These are phyloP conservation scores for Russula abietina DNA, from an alignment of 768 basidiomycete genomes.

Conservation along the genomic window DNA sequence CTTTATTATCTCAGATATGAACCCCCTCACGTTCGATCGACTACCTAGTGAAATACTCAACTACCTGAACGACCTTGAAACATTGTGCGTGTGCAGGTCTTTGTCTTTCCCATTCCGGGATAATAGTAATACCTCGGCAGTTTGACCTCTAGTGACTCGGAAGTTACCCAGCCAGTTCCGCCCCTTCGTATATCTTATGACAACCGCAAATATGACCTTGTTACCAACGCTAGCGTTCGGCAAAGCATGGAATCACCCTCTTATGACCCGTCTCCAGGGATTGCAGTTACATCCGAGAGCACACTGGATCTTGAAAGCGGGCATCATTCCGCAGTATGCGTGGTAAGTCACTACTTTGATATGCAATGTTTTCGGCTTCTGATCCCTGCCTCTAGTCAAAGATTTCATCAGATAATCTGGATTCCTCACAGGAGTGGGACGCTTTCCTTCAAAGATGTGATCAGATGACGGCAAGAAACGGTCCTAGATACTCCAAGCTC, in stretches of 20 bases:
- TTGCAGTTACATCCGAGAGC: constrained; percentile 40
- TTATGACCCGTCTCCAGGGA: constrained; percentile 13
- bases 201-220: constrained; percentile 41
- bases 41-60: constrained; percentile 39
- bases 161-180: constrained; percentile 39
- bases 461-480: constrained; percentile 30
- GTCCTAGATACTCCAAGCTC: constrained; percentile 7
- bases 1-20: constrained; percentile 38
- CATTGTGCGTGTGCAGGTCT: constrained; percentile 37
- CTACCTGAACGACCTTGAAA: constrained; percentile 38
- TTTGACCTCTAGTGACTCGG: constrained; percentile 30
- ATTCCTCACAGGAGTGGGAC: constrained; percentile 41
- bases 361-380: background rate
- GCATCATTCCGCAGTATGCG: constrained; percentile 45
- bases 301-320: constrained; percentile 49
- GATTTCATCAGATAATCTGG: constrained; percentile 41
- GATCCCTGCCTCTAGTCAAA: constrained; percentile 27
- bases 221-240: constrained; percentile 43
- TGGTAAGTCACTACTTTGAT: constrained; percentile 38
- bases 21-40: constrained; percentile 28
- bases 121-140: constrained; percentile 29
- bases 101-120: constrained; percentile 5
- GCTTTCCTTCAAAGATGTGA: constrained; percentile 41
- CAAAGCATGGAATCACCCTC: constrained; percentile 35
- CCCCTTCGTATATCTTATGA: constrained; percentile 40